A percentile compares a stretch with the other conserved stretches of the same genome.
phyloP scores from a whole-genome alignment of 140 eudicot genomes.

The Anethum foeniculum region DNA sequence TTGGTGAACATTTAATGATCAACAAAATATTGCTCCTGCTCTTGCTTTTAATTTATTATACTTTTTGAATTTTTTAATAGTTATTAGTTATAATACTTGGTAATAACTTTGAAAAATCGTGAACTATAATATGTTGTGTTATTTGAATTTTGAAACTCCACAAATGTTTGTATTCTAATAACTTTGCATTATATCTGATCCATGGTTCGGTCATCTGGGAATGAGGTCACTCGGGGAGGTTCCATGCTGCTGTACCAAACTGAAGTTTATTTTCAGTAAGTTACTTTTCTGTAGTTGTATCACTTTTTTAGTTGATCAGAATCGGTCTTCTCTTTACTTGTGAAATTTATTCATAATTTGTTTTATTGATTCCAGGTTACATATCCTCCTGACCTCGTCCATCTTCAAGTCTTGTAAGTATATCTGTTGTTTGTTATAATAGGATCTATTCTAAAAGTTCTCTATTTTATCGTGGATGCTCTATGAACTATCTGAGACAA shows the following conservation, averaged over 20 bases:
- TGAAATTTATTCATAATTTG: background rate
- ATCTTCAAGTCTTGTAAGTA: constrained; percentile 4
- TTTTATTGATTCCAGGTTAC: background rate
- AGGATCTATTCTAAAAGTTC: background rate
- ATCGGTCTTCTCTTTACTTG: background rate
- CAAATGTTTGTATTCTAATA: background rate
- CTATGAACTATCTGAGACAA: background rate
- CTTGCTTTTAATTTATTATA: background rate
- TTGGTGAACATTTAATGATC: background rate
- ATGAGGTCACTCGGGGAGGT: background rate
- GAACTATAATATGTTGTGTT: background rate
- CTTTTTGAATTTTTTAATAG: background rate
- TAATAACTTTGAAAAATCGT: background rate
- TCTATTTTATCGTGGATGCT: background rate
- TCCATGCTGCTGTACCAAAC: background rate
- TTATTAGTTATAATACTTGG: background rate
- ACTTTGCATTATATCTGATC: constrained; percentile 1
- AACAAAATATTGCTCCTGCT: background rate
- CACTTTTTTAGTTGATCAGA: background rate
- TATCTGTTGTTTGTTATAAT: background rate
- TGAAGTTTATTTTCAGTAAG: background rate
- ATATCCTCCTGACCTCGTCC: background rate
- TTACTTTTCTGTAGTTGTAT: background rate
- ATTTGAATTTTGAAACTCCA: background rate
- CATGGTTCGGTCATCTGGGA: constrained; percentile 8